Percentiles rank a stretch among this genome's conserved stretches.
These are phyloP conservation scores for Pittosporum tobira DNA, from an alignment of 129 eudicot species.

Conservation along the genomic window DNA sequence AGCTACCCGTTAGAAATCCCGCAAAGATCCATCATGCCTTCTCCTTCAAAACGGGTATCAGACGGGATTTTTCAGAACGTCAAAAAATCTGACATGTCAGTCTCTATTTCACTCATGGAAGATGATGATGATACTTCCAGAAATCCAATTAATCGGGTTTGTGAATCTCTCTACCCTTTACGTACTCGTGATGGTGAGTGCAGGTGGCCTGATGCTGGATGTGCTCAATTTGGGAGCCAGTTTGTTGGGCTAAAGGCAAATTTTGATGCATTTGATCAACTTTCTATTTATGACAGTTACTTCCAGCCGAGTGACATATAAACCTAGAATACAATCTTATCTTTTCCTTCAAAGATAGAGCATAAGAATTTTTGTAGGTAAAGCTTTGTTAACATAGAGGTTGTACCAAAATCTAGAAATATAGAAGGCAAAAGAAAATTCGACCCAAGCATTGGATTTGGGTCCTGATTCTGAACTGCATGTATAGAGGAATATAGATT, in stretches of 20 bases:
- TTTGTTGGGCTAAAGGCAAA: constrained; percentile 77
- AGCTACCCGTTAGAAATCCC: constrained; percentile 38
- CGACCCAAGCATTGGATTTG: no score
- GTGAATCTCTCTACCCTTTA: constrained; percentile 75
- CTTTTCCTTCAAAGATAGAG: no score
- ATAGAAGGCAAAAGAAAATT: no score
- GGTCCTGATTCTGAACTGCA: no score
- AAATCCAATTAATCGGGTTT: constrained; percentile 35
- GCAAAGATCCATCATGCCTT: constrained; percentile 33
- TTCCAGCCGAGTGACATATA: constrained; percentile 44
- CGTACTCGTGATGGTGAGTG: constrained; percentile 74
- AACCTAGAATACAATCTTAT: background rate
- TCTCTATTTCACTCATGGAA: constrained; percentile 31
- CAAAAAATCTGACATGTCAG: constrained; percentile 51
- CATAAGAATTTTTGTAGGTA: constrained; percentile 7
- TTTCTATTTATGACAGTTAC: constrained; percentile 70
- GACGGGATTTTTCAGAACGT: no score
- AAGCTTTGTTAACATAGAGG: constrained; percentile 4
- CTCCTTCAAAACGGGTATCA: constrained; percentile 33
- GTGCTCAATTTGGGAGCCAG: constrained; percentile 82
- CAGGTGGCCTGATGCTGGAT: constrained; percentile 77
- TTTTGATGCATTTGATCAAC: constrained; percentile 79
- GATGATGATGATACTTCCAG: constrained; percentile 29
- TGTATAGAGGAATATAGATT: no score
- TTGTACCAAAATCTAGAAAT: background rate